Evolutionary conservation across 768 basidiomycete species (phyloP).

Genomic region (Lactifluus pinguis): DNA sequence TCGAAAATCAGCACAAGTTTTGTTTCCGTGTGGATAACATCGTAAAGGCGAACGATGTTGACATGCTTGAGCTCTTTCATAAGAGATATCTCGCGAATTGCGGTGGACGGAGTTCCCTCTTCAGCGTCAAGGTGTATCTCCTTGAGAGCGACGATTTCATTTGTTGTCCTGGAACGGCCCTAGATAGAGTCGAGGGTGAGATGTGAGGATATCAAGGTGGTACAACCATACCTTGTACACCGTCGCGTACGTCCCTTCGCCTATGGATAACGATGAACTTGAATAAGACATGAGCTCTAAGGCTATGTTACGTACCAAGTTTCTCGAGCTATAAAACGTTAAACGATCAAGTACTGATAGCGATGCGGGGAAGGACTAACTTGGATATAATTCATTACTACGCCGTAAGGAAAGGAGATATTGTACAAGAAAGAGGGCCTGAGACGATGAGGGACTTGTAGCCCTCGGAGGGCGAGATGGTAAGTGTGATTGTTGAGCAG

Average conservation of each 20-base stretch:
- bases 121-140: conserved; percentile 99
- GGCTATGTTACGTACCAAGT: conserved; percentile 40
- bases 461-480: not conserved
- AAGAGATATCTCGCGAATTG: conserved; percentile 96
- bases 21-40: conserved; percentile 97
- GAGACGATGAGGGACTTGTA: not conserved
- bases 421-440: not conserved
- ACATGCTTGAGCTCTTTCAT: conserved; percentile 99
- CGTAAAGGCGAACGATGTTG: conserved; percentile 96
- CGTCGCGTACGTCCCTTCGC: conserved; percentile 91
- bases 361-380: conserved; percentile 24
- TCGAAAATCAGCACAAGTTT: conserved; percentile 98
- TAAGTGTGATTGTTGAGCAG: not conserved
- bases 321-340: conserved; percentile 63
- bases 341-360: conserved; percentile 11
- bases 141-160: conserved; percentile 96
- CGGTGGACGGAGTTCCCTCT: conserved; percentile 97
- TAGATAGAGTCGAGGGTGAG: conserved; percentile 23
- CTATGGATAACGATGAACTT: conserved; percentile 27
- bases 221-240: conserved; percentile 72
- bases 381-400: conserved; percentile 50
- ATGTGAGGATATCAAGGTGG: conserved; percentile 1
- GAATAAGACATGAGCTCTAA: not conserved
- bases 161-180: conserved; percentile 96
- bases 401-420: not conserved